A percentile compares a stretch with the other conserved stretches of the same genome.
phyloP scores from a whole-genome alignment of 176 grass and related monocot species.

The Carex littledalei region DNA sequence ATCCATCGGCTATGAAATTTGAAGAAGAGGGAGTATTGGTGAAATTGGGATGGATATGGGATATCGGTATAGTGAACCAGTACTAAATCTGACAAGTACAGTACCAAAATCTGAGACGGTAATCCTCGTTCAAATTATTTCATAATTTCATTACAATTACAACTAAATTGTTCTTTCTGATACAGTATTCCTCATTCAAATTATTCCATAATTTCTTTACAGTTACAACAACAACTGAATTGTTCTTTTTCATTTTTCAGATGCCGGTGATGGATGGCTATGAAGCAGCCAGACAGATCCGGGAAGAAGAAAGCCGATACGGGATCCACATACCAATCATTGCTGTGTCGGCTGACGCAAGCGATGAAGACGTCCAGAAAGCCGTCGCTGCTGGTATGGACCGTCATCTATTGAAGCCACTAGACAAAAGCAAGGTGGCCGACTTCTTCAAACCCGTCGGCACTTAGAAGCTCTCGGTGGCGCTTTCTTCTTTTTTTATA shows the following conservation, averaged over 20 bases:
- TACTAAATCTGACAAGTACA: neutral
- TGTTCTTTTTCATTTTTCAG: constrained; percentile 26
- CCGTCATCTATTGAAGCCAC: constrained; percentile 50
- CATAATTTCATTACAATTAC: neutral
- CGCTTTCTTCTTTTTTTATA: neutral
- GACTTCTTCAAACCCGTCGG: constrained; percentile 18
- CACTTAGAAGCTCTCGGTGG: neutral
- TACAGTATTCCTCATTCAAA: neutral
- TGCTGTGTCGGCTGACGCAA: constrained; percentile 45
- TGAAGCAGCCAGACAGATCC: constrained; percentile 58
- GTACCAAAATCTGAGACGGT: neutral
- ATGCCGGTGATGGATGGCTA: constrained; percentile 80
- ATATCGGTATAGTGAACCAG: neutral
- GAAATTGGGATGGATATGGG: neutral
- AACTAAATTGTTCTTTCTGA: neutral
- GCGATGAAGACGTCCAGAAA: constrained; percentile 33
- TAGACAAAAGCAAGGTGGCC: constrained; percentile 22
- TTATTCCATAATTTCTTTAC: neutral
- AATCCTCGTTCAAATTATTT: neutral
- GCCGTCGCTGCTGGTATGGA: constrained; percentile 42
- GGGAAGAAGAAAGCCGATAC: constrained; percentile 47
- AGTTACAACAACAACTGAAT: neutral
- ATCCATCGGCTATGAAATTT: too few relatives aligned
- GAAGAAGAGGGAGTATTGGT: neutral
- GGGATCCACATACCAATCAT: constrained; percentile 48